Evolutionary conservation across 2,329 filamentous ascomycete genomes (phyloP).

Genomic region (Tolypocladium sp.): DNA sequence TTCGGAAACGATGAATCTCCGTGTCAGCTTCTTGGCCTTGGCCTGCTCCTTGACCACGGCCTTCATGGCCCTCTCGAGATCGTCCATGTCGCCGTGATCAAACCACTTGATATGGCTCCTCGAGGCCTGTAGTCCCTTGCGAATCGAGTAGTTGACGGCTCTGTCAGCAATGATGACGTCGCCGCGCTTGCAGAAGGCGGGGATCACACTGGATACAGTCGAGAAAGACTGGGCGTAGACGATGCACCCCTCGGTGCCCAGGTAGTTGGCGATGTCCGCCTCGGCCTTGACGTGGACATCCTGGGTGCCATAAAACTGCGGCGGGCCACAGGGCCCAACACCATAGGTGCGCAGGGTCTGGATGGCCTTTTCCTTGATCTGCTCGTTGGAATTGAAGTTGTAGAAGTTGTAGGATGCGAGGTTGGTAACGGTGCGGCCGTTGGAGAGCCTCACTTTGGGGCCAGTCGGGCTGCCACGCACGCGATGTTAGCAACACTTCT

Average conservation of each 20-base stretch:
- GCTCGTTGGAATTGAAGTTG: slow-evolving; percentile 89
- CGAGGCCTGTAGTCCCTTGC: slow-evolving; percentile 89
- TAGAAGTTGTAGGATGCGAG: slow-evolving; percentile 96
- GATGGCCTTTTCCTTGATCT: slow-evolving; percentile 90
- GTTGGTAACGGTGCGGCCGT: slow-evolving; percentile 84
- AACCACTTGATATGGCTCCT: slow-evolving; percentile 89
- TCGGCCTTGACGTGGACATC: slow-evolving; percentile 98
- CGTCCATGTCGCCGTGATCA: slow-evolving; percentile 92
- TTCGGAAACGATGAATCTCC: slow-evolving; percentile 93
- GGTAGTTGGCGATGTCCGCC: slow-evolving; percentile 80
- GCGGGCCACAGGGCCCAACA: slow-evolving; percentile 91
- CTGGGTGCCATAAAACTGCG: slow-evolving; percentile 96
- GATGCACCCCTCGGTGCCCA: slow-evolving; percentile 83
- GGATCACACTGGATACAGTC: slow-evolving; percentile 94
- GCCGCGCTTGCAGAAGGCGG: slow-evolving; percentile 91
- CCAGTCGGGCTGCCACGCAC: slow-evolving; percentile 63
- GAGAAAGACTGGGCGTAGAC: slow-evolving; percentile 95
- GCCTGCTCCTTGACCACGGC: slow-evolving; percentile 83
- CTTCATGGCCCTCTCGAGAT: slow-evolving; percentile 76
- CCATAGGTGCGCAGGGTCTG: slow-evolving; percentile 90
- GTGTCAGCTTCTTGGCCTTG: slow-evolving; percentile 74
- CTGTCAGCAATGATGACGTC: slow-evolving; percentile 96
- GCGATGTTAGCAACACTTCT: background rate
- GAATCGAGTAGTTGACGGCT: slow-evolving; percentile 86
- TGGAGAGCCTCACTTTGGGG: slow-evolving; percentile 80